Evolutionary conservation across 176 grass and related monocot species (phyloP).

Genomic region (Carex littledalei): DNA sequence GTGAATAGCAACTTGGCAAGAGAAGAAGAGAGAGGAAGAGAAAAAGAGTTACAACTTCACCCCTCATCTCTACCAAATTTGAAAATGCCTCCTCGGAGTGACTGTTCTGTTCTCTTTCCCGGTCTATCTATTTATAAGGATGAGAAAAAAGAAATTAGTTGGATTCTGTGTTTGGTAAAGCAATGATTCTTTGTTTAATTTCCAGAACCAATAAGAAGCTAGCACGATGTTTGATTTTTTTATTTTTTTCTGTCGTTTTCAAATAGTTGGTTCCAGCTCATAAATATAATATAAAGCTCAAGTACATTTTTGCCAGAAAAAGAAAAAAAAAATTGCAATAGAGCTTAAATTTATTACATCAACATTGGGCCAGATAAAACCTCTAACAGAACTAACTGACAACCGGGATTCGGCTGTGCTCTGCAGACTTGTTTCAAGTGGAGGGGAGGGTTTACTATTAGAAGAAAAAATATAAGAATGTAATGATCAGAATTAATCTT

Average conservation of each 20-base stretch:
- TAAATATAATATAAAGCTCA: not conserved
- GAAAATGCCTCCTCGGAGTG: no score
- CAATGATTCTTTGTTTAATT: not conserved
- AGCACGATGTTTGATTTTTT: not conserved
- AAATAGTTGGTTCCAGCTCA: not conserved
- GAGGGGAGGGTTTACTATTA: no score
- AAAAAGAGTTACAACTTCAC: not conserved
- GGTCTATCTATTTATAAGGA: not conserved
- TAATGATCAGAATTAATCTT: no score
- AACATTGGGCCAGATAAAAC: not conserved
- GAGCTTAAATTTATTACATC: not conserved
- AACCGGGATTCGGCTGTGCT: not conserved
- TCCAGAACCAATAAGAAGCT: not conserved
- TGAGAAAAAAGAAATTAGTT: not conserved
- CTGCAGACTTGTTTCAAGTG: no score
- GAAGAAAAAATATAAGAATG: no score
- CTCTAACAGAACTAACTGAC: not conserved
- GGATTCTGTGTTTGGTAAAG: no score
- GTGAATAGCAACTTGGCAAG: not conserved
- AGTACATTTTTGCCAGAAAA: not conserved
- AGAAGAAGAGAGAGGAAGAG: slow-evolving; percentile 6
- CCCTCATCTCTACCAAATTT: not conserved
- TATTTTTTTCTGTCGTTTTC: not conserved
- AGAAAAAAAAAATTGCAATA: not conserved
- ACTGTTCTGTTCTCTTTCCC: not conserved